Evolutionary conservation across 108 stramenopile species (phyloP).

Genomic region (Asterionellopsis glacialis): DNA sequence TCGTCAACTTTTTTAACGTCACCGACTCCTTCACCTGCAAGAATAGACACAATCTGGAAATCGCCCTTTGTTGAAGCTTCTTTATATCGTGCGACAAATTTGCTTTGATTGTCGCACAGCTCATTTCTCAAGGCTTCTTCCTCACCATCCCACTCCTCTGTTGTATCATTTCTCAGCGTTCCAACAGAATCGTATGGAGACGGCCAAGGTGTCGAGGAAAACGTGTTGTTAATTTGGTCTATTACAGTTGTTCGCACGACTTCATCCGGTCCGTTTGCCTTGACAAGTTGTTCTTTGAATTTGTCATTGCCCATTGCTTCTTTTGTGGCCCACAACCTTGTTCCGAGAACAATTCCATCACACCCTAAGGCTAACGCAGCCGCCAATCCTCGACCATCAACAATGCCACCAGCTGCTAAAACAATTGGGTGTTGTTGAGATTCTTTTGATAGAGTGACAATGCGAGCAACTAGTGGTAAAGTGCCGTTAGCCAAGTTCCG

Average conservation of each 20-base stretch:
- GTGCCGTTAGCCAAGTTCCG: slow-evolving; percentile 63
- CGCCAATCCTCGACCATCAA: slow-evolving; percentile 58
- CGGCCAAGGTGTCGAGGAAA: slow-evolving; percentile 44
- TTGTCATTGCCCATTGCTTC: slow-evolving; percentile 41
- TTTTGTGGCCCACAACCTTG: slow-evolving; percentile 62
- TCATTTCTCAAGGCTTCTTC: slow-evolving; percentile 16
- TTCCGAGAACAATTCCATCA: slow-evolving; percentile 71
- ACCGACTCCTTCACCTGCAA: slow-evolving; percentile 67
- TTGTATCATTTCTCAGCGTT: slow-evolving; percentile 49
- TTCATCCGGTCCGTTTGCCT: slow-evolving; percentile 50
- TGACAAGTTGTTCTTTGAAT: slow-evolving; percentile 40
- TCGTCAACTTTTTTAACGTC: slow-evolving; percentile 45
- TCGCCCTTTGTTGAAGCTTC: slow-evolving; percentile 19
- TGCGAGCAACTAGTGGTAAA: slow-evolving; percentile 43
- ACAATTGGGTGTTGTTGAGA: slow-evolving; percentile 26
- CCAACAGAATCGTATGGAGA: slow-evolving; percentile 65
- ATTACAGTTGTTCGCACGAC: slow-evolving; percentile 60
- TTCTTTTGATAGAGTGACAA: slow-evolving; percentile 22
- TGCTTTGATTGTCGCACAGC: slow-evolving; percentile 12
- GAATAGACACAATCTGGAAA: slow-evolving; percentile 19
- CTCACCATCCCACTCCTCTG: slow-evolving; percentile 55
- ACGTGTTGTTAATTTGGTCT: slow-evolving; percentile 58
- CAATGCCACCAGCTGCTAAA: slow-evolving; percentile 70
- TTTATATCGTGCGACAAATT: slow-evolving; percentile 27
- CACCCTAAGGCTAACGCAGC: slow-evolving; percentile 64